Conservation (phyloP, 1,284 basidiomycete species). For the Cryptococcus sp. region DNA sequence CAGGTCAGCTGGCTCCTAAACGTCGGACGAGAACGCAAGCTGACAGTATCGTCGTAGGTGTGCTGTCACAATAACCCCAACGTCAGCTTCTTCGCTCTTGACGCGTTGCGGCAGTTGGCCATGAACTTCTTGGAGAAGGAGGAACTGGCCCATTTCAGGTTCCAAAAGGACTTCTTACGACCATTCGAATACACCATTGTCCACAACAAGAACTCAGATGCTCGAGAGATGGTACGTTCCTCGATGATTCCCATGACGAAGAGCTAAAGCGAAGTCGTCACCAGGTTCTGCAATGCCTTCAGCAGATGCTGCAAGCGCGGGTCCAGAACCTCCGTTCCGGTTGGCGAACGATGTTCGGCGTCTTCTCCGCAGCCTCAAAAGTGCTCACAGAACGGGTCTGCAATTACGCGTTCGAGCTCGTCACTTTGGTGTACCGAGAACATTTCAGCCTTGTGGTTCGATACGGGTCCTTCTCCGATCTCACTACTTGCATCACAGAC, state of each 20-base stretch:
- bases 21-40: background rate
- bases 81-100: conserved; percentile 95
- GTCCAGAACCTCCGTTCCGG: conserved; percentile 96
- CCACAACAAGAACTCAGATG: conserved; percentile 91
- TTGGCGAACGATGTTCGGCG: conserved; percentile 99
- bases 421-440: conserved; percentile 84
- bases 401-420: conserved; percentile 93
- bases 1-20: conserved; percentile 63
- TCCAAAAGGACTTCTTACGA: conserved; percentile 98
- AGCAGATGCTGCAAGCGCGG: conserved; percentile 97
- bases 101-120: conserved; percentile 95
- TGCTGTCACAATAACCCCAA: conserved; percentile 98
- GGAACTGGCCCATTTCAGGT: conserved; percentile 96
- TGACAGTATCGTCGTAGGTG: conserved; percentile 60
- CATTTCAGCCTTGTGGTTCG: conserved; percentile 89
- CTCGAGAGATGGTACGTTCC: conserved; percentile 85
- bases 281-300: conserved; percentile 94
- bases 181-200: conserved; percentile 99
- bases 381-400: conserved; percentile 95
- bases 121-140: conserved; percentile 99
- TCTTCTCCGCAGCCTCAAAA: conserved; percentile 93
- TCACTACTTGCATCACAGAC: conserved; percentile 96
- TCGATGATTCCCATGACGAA: background rate
- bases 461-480: conserved; percentile 91
- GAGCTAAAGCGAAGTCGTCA: background rate